Base-by-base conservation (phyloP, 371 early-diverging fungal species). In the Lichtheimia corymbifera region DNA sequence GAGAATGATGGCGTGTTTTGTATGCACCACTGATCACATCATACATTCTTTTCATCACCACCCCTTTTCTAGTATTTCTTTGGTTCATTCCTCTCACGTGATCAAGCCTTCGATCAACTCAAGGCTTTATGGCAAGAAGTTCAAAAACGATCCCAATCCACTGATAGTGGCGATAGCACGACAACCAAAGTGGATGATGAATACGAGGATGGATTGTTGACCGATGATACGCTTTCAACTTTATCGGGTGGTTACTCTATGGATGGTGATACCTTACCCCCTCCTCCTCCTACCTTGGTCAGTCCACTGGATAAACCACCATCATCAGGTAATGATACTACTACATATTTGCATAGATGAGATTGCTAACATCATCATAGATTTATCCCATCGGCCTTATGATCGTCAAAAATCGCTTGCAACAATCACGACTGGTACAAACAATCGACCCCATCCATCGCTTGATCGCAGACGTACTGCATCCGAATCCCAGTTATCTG, bases 81-180 rank as follows among this genome's bases (percentile, higher is more conserved):
- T 65, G 88, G 90, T 13, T 91, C 91, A 5, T 91, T 93, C 53
- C 69, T 93, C 11, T 85, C 86, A 27, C 89, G 94, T 50, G 94
- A 93, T 61, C 79, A 86, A 56, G 90, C 90, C 0, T 91, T 86
- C 64, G 86, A 85, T 62, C 80, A 87, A 56, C 72, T 93, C 4
- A 73, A 81, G 53, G 84, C 88, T 11, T 62, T 91, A 35, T 93
- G 93, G 93, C 50, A 40, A 3, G 58, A 59, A 42, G 22, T 52
- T 40, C 58, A 30, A 28, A 53, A 27, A 6, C 45, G 35, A 25
- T 14, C 24, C 18, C 9, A 14, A 14, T 53, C 44, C 4, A 77
- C 66, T 45, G 22, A 24, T 20, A 56, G 57, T 28, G 57, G 25
- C 3, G 24, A 24, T 9, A 56, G 57, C 17, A 42, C 40, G 7